phyloP scores from a whole-genome alignment of 345 rosid species.

The Durio zibethinus region DNA sequence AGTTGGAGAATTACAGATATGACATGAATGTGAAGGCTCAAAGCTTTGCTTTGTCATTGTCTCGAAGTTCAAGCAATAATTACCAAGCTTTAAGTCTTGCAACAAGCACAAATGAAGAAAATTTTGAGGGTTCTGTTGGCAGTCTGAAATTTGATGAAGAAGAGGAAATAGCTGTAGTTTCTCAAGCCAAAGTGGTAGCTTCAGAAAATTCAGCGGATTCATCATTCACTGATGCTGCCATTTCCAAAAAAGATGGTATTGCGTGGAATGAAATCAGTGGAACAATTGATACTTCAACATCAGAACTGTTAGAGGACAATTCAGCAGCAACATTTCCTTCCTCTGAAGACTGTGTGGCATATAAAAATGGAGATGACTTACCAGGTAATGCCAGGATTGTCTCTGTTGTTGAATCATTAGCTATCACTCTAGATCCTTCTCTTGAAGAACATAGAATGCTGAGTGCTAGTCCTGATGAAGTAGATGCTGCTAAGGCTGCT shows the following conservation, averaged over 20 bases:
- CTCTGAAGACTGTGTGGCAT: slow-evolving; percentile 21
- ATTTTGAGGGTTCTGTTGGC: slow-evolving; percentile 33
- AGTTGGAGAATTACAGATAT: slow-evolving; percentile 53
- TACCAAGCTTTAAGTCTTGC: slow-evolving; percentile 52
- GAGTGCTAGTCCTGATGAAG: slow-evolving; percentile 26
- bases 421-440: slow-evolving; percentile 33
- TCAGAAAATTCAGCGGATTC: slow-evolving; percentile 28
- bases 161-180: slow-evolving; percentile 36
- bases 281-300: slow-evolving; percentile 38
- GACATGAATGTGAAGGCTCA: slow-evolving; percentile 55
- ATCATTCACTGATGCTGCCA: slow-evolving; percentile 18
- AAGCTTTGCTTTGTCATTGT: slow-evolving; percentile 50
- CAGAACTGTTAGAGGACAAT: slow-evolving; percentile 42
- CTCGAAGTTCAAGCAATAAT: slow-evolving; percentile 51
- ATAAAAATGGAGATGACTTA: slow-evolving; percentile 43
- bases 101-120: slow-evolving; percentile 36
- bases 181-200: slow-evolving; percentile 32
- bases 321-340: slow-evolving; percentile 24
- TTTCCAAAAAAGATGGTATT: slow-evolving; percentile 22
- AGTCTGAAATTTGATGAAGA: slow-evolving; percentile 30
- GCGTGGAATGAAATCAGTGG: slow-evolving; percentile 30
- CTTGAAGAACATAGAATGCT: slow-evolving; percentile 24
- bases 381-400: slow-evolving; percentile 29
- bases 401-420: slow-evolving; percentile 35
- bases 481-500: slow-evolving; percentile 38